Percentiles rank a stretch among this genome's conserved stretches.
phyloP scores from a whole-genome alignment of 305 asterid genomes.

The Plantago coronopus region DNA sequence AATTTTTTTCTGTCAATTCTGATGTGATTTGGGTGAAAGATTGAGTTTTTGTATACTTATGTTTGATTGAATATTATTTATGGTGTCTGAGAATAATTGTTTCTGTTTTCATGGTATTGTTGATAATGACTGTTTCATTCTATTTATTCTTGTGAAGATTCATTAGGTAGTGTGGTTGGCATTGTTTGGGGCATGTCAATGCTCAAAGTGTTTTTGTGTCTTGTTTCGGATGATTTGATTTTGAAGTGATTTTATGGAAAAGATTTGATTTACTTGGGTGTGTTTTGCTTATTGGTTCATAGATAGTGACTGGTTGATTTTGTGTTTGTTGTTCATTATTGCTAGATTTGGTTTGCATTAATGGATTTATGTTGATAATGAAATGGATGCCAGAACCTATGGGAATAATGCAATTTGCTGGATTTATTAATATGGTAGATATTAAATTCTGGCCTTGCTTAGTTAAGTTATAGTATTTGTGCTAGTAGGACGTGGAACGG shows the following conservation, averaged over 20 bases:
- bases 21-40: too few species aligned
- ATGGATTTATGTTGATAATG: slow-evolving; percentile 18
- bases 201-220: too few species aligned
- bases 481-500: neutral
- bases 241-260: slow-evolving; percentile 11
- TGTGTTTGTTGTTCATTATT: slow-evolving; percentile 1
- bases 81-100: too few species aligned
- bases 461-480: neutral
- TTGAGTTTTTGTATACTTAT: too few species aligned
- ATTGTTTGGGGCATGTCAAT: too few species aligned
- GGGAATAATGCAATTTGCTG: slow-evolving; percentile 9
- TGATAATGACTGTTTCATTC: too few species aligned
- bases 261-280: slow-evolving; percentile 2
- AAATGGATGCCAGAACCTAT: slow-evolving; percentile 22
- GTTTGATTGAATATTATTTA: too few species aligned
- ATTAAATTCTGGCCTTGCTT: slow-evolving; percentile 3
- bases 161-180: too few species aligned
- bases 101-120: too few species aligned
- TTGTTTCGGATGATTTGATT: neutral
- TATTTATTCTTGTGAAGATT: too few species aligned
- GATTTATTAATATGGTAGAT: neutral
- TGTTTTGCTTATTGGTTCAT: neutral
- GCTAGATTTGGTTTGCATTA: slow-evolving; percentile 16
- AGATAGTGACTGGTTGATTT: neutral
- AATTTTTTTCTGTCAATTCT: too few species aligned